Percentiles rank a stretch among this genome's conserved stretches.
These are phyloP conservation scores for Boletus fagicola DNA, from an alignment of 768 basidiomycete genomes.

Conservation along the genomic window DNA sequence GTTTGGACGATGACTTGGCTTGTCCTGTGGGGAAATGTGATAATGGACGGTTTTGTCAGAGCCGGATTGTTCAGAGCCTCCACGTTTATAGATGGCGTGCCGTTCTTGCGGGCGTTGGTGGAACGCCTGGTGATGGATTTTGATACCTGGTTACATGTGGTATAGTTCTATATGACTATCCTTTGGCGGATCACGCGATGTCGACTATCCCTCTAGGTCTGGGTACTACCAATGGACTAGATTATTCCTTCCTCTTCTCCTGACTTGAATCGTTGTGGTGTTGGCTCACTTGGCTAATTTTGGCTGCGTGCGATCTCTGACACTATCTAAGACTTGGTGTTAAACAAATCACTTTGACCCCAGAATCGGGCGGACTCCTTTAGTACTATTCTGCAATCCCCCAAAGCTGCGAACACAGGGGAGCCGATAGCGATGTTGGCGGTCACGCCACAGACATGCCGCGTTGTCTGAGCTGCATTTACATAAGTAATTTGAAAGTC, in stretches of 20 bases:
- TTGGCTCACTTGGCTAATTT: too few relatives aligned
- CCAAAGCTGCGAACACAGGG: too few relatives aligned
- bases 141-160: background rate
- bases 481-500: too few relatives aligned
- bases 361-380: too few relatives aligned
- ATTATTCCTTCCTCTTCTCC: background rate
- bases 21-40: slow-evolving; percentile 21
- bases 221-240: background rate
- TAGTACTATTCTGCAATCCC: too few relatives aligned
- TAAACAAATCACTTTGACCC: too few relatives aligned
- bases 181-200: background rate
- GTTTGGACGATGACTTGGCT: slow-evolving; percentile 36
- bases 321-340: too few relatives aligned
- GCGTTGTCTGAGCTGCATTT: too few relatives aligned
- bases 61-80: too few relatives aligned
- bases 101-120: background rate
- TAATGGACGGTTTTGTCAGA: slow-evolving; percentile 17
- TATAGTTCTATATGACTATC: background rate
- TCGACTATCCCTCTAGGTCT: background rate
- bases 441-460: too few relatives aligned
- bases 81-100: background rate
- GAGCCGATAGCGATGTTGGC: too few relatives aligned
- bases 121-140: background rate
- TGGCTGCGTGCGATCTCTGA: too few relatives aligned
- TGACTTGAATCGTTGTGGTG: background rate